Base-by-base conservation (phyloP, 1,284 basidiomycete species). In the Trametes pubescens region DNA sequence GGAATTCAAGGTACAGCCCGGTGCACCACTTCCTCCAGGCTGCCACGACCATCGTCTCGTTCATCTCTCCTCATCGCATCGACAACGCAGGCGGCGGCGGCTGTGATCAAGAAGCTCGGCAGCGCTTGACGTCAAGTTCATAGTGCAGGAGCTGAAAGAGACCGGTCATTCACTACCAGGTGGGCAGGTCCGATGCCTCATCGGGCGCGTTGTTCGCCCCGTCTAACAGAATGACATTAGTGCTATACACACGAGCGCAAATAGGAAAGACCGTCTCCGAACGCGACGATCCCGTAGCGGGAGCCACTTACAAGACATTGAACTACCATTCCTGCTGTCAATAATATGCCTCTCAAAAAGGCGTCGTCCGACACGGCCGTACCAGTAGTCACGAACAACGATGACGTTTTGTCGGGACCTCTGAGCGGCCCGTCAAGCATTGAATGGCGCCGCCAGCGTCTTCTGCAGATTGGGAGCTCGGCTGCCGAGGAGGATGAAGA, bases 371-470 rank as follows among this genome's bases (percentile, higher is more conserved):
- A 60, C 46, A 47, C 69, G 4, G 52, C 67, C 5, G 44, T 69
- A 38, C 51, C 59, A 40, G 34, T 24, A 0, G 16, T 10, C 43
- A 26, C 51, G 5, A 43, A 47, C 18, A 56, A 26, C 5, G 65
- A 71, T 14, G 58, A 67, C 18, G 56, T 51, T 10, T 75, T 73
- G 6, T 70, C 72, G 0, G 76, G 77, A 1, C 77, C 77, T 22
- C 69, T 77, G 40, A 77, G 76, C 56, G 76, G 76, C 3, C 78
- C 78, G 0, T 79, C 78, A 4, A 70, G 72, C 51, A 84, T 82
- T 2, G 78, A 78, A 24, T 84, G 82, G 82, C 80, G 86, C 53
- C 81, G 86, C 13, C 77, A 85, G 69, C 79, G 85, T 38, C 76
- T 88, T 18, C 76, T 85, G 18, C 78, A 80, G 38, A 83, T 87